phyloP scores from a whole-genome alignment of 345 rosid species.

The Gossypium herbaceum region DNA sequence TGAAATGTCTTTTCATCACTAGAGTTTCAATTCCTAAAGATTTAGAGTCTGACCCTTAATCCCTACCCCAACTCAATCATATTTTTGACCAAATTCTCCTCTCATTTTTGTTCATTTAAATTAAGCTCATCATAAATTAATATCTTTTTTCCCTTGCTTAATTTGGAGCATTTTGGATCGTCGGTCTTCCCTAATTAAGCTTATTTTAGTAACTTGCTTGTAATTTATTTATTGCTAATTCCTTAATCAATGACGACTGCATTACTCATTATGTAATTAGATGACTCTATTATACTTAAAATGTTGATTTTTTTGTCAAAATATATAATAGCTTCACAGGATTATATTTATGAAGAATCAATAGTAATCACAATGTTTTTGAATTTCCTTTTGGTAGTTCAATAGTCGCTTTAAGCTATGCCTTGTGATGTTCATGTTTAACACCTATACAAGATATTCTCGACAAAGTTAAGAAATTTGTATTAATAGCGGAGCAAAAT shows the following conservation, averaged over 20 bases:
- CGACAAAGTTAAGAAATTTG: too few species aligned
- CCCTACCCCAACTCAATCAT: constrained; percentile 2
- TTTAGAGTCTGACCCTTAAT: constrained; percentile 15
- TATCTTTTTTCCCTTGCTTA: background rate
- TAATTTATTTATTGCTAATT: background rate
- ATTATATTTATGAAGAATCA: constrained; percentile 11
- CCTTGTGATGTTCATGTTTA: constrained; percentile 20
- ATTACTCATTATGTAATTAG: constrained; percentile 36
- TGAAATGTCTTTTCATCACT: constrained; percentile 12
- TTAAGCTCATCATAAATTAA: background rate
- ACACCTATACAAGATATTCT: constrained; percentile 17
- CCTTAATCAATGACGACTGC: constrained; percentile 35
- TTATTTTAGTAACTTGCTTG: background rate
- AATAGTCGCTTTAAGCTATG: constrained; percentile 34
- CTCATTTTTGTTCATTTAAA: background rate
- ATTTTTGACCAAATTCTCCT: background rate
- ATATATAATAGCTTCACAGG: background rate
- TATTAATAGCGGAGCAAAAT: too few species aligned
- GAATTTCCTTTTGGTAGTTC: constrained; percentile 35
- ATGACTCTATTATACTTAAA: background rate
- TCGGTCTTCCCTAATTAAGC: background rate
- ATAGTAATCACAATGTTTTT: constrained; percentile 2
- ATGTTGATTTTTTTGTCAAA: background rate
- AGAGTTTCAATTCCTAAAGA: constrained; percentile 4
- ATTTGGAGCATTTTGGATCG: constrained; percentile 1